Evolutionary conservation across 164 flowering plant genomes (phyloP).

Genomic region (Saururus chinensis): DNA sequence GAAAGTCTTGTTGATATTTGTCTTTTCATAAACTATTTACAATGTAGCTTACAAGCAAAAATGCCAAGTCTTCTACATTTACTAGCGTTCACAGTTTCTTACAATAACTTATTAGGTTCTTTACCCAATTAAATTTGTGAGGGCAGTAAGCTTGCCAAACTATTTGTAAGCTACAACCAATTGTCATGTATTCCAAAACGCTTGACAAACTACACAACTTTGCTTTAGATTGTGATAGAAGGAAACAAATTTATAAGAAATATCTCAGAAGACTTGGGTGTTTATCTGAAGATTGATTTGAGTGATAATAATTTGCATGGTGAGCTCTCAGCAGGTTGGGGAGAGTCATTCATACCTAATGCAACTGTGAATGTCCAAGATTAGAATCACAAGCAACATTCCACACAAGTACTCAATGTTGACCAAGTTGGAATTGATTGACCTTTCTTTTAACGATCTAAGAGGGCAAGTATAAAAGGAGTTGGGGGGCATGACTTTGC

Average conservation of each 20-base stretch:
- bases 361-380: background rate
- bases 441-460: background rate
- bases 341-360: background rate
- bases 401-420: background rate
- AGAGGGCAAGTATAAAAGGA: background rate
- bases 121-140: background rate
- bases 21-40: too few species aligned
- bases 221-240: background rate
- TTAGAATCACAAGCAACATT: background rate
- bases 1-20: background rate
- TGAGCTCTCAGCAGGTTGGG: background rate
- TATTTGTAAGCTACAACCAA: background rate
- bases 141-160: background rate
- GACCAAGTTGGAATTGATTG: background rate
- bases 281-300: background rate
- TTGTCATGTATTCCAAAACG: background rate
- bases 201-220: background rate
- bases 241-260: background rate
- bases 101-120: background rate
- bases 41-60: too few species aligned
- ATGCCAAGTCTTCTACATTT: background rate
- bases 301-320: background rate
- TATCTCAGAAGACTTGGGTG: background rate
- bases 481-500: too few species aligned
- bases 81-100: background rate